Evolutionary conservation across 148 eudicot species (phyloP), one percentile per base, ranked within the genome.

Genomic region (Cornus florida): DNA sequence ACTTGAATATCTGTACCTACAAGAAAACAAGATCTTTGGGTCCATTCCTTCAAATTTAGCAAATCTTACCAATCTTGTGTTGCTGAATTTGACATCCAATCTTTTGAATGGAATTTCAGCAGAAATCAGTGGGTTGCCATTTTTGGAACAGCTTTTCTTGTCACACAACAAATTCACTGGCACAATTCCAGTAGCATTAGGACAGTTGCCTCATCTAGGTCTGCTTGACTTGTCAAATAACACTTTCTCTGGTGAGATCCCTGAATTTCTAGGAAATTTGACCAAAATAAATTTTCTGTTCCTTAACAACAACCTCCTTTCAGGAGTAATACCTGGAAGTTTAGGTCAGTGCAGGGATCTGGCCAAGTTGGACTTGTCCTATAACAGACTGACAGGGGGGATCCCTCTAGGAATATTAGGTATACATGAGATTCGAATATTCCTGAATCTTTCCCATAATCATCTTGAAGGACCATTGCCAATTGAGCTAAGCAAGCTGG

Each of bases 381-480:
- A 84, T 66, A 86, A 86, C 80, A 76, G 33, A 19, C 28, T 86
- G 60, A 72, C 85, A 23, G 86, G 89, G 50, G 74, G 10, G 22
- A 77, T 86, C 46, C 89, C 89, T 64, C 64, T 83, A 10, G 85
- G 82, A 76, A 76, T 86, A 68, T 56, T 83, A 53, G 74, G 60
- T 17, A 71, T 86, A 32, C 69, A 70, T 0, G 81, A 82, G 73
- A 81, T 83, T 50, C 75, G 79, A 43, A 53, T 73, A 35, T 86
- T 75, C 71, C 72, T 86, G 68, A 86, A 86, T 72, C 80, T 86
- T 56, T 86, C 89, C 0, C 75, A 81, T 69, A 86, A 86, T 39
- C 69, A 33, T 22, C 85, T 86, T 32, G 69, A 77, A 23, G 89
- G 89, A 16, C 70, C 78, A 28, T 65, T 86, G 69, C 89, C 89